Evolutionary conservation across 2,329 filamentous ascomycete species (phyloP), one percentile per base, ranked within the genome.

Genomic region (Byssoonygena ceratinophila): DNA sequence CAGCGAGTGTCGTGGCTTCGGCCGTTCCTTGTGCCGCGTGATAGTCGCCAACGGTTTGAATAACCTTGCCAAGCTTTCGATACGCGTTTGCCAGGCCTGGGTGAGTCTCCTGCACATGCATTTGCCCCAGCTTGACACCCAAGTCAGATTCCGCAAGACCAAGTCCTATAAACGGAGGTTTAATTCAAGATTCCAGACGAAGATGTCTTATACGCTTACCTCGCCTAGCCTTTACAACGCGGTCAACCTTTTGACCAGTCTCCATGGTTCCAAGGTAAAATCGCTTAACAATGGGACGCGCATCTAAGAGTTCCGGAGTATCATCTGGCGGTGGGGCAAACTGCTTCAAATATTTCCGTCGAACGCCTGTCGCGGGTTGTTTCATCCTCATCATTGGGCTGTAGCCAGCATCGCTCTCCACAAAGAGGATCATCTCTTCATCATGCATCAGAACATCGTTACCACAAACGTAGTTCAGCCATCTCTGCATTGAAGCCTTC

Each of bases 331-430:
- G 92, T 29, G 92, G 92, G 34, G 92, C 91, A 70, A 98, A 98
- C 68, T 98, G 92, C 76, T 98, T 98, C 66, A 98, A 76, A 56
- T 97, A 85, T 74, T 96, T 96, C 65, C 92, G 81, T 57, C 92
- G 82, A 60, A 98, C 88, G 40, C 92, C 92, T 1, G 92, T 98
- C 7, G 92, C 92, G 20, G 92, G 92, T 69, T 98, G 92, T 75
- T 94, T 95, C 77, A 89, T 88, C 68, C 91, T 84, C 44, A 96
- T 84, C 64, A 97, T 85, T 1, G 92, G 92, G 63, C 89, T 96
- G 70, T 98, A 98, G 37, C 92, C 92, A 68, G 96, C 97, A 68
- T 98, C 92, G 65, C 88, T 95, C 71, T 98, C 92, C n/a, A 98
- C 89, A 63, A 98, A 98, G 55, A 97, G 83, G 4, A 96, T 82